Percentiles rank a stretch among this genome's conserved stretches.
Conservation (phyloP, 108 stramenopile genomes). For the Fistulifera pelliculosa region DNA sequence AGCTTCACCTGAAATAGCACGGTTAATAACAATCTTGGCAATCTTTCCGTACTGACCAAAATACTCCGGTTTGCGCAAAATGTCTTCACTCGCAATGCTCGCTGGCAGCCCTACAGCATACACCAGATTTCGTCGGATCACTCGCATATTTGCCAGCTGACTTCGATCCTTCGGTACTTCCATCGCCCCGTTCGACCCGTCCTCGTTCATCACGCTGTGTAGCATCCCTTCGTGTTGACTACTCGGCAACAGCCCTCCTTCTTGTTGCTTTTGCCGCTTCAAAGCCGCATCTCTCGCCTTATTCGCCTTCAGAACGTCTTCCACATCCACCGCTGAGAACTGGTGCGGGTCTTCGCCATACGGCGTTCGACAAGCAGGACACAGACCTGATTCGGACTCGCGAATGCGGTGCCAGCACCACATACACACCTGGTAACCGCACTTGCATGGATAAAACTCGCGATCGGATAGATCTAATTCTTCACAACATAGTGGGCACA, state of each 20-base stretch:
- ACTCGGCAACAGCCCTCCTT: slow-evolving; percentile 7
- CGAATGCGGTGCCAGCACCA: slow-evolving; percentile 99
- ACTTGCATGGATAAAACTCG: slow-evolving; percentile 97
- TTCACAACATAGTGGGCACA: slow-evolving; percentile 96
- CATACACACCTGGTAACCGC: slow-evolving; percentile 98
- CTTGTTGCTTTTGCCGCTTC: slow-evolving; percentile 34
- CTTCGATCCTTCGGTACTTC: slow-evolving; percentile 81
- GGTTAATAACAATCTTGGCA: slow-evolving; percentile 90
- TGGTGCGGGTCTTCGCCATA: slow-evolving; percentile 96
- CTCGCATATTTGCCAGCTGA: slow-evolving; percentile 92
- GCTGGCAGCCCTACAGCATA: slow-evolving; percentile 93
- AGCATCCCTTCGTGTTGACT: neutral
- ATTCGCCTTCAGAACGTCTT: slow-evolving; percentile 83
- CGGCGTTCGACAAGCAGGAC: slow-evolving; percentile 95
- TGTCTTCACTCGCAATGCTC: slow-evolving; percentile 76
- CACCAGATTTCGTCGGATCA: slow-evolving; percentile 94
- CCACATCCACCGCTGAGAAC: slow-evolving; percentile 90
- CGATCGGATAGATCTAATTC: slow-evolving; percentile 93
- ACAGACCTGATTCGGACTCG: slow-evolving; percentile 90
- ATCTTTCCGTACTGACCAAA: slow-evolving; percentile 98
- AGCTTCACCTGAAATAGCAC: slow-evolving; percentile 41
- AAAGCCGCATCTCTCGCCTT: slow-evolving; percentile 81
- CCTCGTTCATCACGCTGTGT: slow-evolving; percentile 13
- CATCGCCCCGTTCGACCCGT: slow-evolving; percentile 26
- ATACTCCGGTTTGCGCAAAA: slow-evolving; percentile 80